These are phyloP conservation scores for Borealophlyctis nickersoniae DNA, from an alignment of 192 early-diverging fungal genomes.

Conservation along the genomic window DNA sequence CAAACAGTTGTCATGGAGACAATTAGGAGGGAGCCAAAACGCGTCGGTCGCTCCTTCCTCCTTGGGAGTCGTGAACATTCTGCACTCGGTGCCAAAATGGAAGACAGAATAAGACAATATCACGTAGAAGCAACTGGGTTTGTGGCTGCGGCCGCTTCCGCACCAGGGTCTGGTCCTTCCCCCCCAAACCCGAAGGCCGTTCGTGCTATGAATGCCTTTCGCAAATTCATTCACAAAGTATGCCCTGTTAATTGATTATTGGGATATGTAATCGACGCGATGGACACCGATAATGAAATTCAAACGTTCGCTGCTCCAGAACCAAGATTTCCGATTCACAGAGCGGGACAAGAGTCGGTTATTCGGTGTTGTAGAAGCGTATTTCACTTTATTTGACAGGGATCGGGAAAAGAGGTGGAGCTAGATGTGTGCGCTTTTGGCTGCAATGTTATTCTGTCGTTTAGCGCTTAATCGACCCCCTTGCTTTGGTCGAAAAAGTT, in stretches of 20 bases:
- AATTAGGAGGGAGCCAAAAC: too few species aligned
- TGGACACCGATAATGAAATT: too few species aligned
- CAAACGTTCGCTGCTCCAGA: too few species aligned
- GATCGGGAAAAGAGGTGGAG: not conserved
- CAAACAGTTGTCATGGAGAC: too few species aligned
- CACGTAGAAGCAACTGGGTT: constrained; percentile 4
- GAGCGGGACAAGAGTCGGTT: constrained; percentile 1
- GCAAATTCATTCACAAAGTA: not conserved
- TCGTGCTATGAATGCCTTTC: not conserved
- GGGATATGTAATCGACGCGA: too few species aligned
- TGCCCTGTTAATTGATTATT: too few species aligned
- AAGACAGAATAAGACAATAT: not conserved
- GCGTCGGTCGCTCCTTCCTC: too few species aligned
- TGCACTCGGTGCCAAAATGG: not conserved
- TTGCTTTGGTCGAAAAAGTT: too few species aligned
- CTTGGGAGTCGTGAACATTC: not conserved
- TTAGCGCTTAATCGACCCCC: too few species aligned
- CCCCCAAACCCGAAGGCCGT: constrained; percentile 2
- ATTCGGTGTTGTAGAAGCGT: constrained; percentile 6
- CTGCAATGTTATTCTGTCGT: too few species aligned
- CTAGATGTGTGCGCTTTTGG: too few species aligned
- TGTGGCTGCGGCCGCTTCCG: not conserved
- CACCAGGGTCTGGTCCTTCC: not conserved
- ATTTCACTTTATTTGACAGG: not conserved
- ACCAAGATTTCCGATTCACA: constrained; percentile 7